Base-by-base conservation (phyloP, 2,329 filamentous ascomycete genomes). In the Colletotrichum brevisporum region DNA sequence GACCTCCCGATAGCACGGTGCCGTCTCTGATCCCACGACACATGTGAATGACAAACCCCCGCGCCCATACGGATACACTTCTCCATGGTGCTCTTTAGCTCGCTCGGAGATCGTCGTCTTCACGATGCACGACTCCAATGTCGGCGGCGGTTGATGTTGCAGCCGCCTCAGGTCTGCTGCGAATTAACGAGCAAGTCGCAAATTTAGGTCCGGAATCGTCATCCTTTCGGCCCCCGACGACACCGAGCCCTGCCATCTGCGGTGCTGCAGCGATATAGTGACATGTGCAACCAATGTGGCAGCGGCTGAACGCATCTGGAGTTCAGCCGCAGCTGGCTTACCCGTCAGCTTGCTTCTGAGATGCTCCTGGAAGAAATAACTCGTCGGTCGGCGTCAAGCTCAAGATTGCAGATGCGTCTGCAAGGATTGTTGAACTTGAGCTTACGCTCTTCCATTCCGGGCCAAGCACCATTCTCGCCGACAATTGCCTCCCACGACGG, bases 11-110 rank as follows among this genome's bases (percentile, higher is more conserved):
- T 69, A 69, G 62, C 62, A 66, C 45, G 31, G 31, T 66, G 43
- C 26, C 55, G 55, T 60, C 50, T 50, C 66, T 50, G 51, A 60
- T 55, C 50, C 26, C 62, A 56, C 62, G 66, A 69, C 66, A 69
- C 66, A 69, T 66, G 62, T 61, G 43, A 66, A 69, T 69, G 66
- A 69, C 66, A 69, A 69, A 66, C 36, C 18, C 27, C 66, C 31
- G 39, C 36, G 21, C 47, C 16, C 36, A 15, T 48, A n/a, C n/a
- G n/a, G n/a, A n/a, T n/a, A 9, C 6, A 8, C 13, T 47, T 47
- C 16, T 47, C 45, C 6, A 9, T 4, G 1, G 59, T 47, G 48
- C n/a, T 18, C 8, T 62, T 24, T 10, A 54, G 53, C 59, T 53
- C 39, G 54, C 59, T 26, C 50, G 45, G 36, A 53, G 58, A 18